Conservation (phyloP, 352 stramenopile genomes). For the Phytophthora macrochlamydospora region DNA sequence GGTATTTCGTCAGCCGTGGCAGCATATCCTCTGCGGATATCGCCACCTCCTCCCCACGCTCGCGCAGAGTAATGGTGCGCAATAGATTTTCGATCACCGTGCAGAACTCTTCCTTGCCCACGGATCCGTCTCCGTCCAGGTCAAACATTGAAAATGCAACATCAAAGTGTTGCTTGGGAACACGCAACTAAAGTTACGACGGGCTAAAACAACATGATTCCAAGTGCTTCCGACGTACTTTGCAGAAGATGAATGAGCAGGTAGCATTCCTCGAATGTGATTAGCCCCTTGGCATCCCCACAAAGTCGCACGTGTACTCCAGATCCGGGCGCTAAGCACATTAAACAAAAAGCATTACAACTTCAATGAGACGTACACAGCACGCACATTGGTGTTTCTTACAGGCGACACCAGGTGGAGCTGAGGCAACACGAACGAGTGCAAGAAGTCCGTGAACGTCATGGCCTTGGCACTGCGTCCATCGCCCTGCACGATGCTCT, state of each 20-base stretch:
- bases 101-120: constrained; percentile 79
- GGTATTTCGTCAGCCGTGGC: constrained; percentile 63
- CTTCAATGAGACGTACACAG: no score
- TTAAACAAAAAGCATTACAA: constrained; percentile 8
- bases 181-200: constrained; percentile 20
- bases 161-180: constrained; percentile 78
- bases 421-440: constrained; percentile 73
- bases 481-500: constrained; percentile 35
- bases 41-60: constrained; percentile 16
- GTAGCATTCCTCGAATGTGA: constrained; percentile 85
- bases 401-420: constrained; percentile 69
- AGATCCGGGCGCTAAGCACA: constrained; percentile 51
- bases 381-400: not conserved
- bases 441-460: constrained; percentile 86
- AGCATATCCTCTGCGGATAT: constrained; percentile 55
- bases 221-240: constrained; percentile 33
- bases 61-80: constrained; percentile 37
- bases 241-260: constrained; percentile 78
- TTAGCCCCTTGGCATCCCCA: constrained; percentile 73
- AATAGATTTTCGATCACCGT: constrained; percentile 75
- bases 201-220: no score
- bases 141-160: constrained; percentile 87
- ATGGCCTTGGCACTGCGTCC: constrained; percentile 45
- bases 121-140: constrained; percentile 70
- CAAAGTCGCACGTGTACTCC: constrained; percentile 76